These are phyloP conservation scores for Penicillium sp. DNA, from an alignment of 2,329 filamentous ascomycete genomes.

Conservation along the genomic window DNA sequence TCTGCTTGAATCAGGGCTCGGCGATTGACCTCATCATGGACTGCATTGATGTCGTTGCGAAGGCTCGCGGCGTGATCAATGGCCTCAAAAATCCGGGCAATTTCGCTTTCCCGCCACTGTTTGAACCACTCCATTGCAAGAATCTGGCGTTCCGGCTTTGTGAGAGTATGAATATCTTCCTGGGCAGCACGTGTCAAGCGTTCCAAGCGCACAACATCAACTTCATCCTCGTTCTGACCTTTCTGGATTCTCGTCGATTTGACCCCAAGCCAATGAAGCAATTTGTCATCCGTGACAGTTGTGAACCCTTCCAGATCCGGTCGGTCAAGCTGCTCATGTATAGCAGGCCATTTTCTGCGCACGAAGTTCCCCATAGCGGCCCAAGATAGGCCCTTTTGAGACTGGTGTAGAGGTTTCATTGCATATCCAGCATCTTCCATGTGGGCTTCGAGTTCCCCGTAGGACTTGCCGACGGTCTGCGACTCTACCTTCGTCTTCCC, in stretches of 20 bases:
- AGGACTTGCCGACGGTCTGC: neutral
- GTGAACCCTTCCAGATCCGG: neutral
- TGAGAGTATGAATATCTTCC: conserved; percentile 1
- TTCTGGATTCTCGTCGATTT: neutral
- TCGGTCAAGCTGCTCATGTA: neutral
- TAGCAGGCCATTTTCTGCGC: neutral
- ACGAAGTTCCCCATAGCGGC: neutral
- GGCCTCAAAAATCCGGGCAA: neutral
- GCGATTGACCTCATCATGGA: conserved; percentile 8
- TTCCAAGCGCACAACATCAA: conserved; percentile 2
- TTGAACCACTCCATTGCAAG: conserved; percentile 9
- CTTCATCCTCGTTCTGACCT: neutral
- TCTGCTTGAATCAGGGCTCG: conserved; percentile 11
- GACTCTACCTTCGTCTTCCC: conserved; percentile 8
- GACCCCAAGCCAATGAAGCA: conserved; percentile 1
- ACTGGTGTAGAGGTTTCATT: conserved; percentile 6
- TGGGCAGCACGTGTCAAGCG: neutral
- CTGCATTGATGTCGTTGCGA: neutral
- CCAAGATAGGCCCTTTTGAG: conserved; percentile 6
- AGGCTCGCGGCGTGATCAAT: conserved; percentile 1
- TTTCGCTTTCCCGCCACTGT: neutral
- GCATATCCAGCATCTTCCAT: neutral
- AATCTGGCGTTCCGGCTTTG: neutral
- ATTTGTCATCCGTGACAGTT: neutral
- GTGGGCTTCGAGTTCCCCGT: neutral